These are phyloP conservation scores for Aphanomyces euteiches DNA, from an alignment of 352 stramenopile species.

Conservation along the genomic window DNA sequence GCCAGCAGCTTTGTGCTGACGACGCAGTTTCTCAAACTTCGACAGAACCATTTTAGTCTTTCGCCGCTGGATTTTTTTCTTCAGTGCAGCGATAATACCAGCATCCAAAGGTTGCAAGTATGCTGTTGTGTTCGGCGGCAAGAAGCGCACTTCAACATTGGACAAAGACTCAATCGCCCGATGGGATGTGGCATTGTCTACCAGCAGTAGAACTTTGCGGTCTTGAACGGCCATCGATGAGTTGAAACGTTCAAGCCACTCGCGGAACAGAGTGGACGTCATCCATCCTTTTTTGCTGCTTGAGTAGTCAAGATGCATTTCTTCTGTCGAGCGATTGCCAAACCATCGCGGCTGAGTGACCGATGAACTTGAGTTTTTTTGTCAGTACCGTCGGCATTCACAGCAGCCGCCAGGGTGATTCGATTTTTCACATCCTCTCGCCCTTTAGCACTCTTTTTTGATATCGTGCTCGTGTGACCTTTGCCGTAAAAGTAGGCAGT, in stretches of 20 bases:
- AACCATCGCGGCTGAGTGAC: conserved; percentile 10
- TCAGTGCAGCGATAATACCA: conserved; percentile 11
- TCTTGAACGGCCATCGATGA: not conserved
- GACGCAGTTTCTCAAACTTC: not conserved
- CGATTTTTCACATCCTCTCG: conserved; percentile 2
- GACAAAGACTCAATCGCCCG: not conserved
- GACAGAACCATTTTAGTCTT: not conserved
- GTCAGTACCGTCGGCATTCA: not conserved
- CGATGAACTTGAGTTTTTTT: not conserved
- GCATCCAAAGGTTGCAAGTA: conserved; percentile 9
- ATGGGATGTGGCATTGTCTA: conserved; percentile 7
- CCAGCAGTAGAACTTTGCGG: conserved; percentile 11
- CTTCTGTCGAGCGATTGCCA: not conserved
- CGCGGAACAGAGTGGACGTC: not conserved
- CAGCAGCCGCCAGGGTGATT: not conserved
- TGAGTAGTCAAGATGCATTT: not conserved
- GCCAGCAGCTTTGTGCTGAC: not conserved
- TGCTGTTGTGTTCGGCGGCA: conserved; percentile 1
- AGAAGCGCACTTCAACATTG: not conserved
- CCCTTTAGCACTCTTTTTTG: not conserved
- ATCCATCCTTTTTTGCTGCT: conserved; percentile 12
- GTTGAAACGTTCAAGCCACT: not conserved
- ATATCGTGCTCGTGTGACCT: not conserved
- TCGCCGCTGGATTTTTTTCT: not conserved
- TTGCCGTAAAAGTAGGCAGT: conserved; percentile 27